Percentiles rank a stretch among this genome's conserved stretches.
These are phyloP conservation scores for Takashimella tepidaria DNA, from an alignment of 1,284 basidiomycete genomes.

Conservation along the genomic window DNA sequence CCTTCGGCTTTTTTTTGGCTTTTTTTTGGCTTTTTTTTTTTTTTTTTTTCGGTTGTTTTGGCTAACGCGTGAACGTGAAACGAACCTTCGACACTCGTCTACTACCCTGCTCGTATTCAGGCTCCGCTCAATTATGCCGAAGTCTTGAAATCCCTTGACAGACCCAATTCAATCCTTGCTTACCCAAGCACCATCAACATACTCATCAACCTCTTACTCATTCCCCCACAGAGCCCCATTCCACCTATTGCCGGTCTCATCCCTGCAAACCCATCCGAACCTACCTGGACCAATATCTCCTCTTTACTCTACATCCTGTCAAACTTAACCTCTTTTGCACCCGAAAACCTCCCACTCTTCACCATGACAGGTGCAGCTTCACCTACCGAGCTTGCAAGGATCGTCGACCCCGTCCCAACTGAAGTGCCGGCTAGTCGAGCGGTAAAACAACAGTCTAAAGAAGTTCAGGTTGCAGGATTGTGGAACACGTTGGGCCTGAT, in stretches of 20 bases:
- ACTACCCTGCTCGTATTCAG: no score
- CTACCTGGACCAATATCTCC: conserved; percentile 74
- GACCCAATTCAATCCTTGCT: conserved; percentile 35
- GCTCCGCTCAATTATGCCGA: conserved; percentile 68
- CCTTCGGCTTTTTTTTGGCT: no score
- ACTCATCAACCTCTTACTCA: conserved; percentile 45
- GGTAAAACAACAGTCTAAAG: conserved; percentile 58
- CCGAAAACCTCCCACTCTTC: conserved; percentile 86
- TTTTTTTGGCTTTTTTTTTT: no score
- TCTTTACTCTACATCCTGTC: conserved; percentile 84
- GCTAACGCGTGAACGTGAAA: no score
- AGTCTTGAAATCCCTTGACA: conserved; percentile 50
- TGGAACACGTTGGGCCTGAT: conserved; percentile 95
- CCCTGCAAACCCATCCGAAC: conserved; percentile 46
- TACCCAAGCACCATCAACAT: conserved; percentile 42
- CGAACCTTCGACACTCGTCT: no score
- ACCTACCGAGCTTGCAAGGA: conserved; percentile 73
- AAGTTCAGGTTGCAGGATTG: conserved; percentile 73
- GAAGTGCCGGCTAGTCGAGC: conserved; percentile 31
- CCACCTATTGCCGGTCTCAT: conserved; percentile 48
- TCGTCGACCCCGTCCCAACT: conserved; percentile 70
- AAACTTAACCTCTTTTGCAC: conserved; percentile 77
- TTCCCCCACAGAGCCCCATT: conserved; percentile 45
- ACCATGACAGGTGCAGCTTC: conserved; percentile 72
- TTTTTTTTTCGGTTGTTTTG: no score